These are phyloP conservation scores for Sporormia fimetaria DNA, from an alignment of 495 filamentous ascomycete species.

Conservation along the genomic window DNA sequence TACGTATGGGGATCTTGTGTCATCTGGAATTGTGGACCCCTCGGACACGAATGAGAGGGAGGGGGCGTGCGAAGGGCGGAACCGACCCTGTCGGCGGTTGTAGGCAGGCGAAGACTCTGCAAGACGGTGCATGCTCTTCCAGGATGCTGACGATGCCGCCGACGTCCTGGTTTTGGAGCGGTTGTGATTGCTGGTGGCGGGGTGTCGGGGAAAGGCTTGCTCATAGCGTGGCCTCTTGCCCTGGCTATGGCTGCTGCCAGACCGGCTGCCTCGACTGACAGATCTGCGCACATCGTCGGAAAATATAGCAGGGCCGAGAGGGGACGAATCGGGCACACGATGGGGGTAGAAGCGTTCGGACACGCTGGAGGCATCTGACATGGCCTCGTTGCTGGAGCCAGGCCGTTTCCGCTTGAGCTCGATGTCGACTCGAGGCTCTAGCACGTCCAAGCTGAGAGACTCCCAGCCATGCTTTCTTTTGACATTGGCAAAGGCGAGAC, in stretches of 20 bases:
- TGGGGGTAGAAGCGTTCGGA: conserved; percentile 44
- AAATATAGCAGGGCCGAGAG: conserved; percentile 54
- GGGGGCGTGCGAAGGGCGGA: conserved; percentile 46
- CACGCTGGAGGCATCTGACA: conserved; percentile 71
- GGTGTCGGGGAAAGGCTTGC: conserved; percentile 31
- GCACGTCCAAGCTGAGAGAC: conserved; percentile 59
- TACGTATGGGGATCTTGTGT: conserved; percentile 49
- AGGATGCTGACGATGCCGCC: conserved; percentile 51
- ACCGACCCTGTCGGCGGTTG: conserved; percentile 50
- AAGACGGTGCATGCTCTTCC: conserved; percentile 62
- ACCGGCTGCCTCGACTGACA: conserved; percentile 42
- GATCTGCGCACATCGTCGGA: conserved; percentile 52
- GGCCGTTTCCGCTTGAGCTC: conserved; percentile 55
- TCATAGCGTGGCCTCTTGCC: conserved; percentile 43
- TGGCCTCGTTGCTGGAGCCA: conserved; percentile 48
- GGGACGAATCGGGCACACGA: conserved; percentile 49
- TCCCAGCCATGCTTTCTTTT: conserved; percentile 89
- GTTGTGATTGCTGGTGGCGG: conserved; percentile 39
- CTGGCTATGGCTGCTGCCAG: conserved; percentile 40
- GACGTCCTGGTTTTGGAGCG: conserved; percentile 60
- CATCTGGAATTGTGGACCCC: conserved; percentile 50
- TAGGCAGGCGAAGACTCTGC: conserved; percentile 76
- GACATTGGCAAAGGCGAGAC: conserved; percentile 87
- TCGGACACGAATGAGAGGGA: conserved; percentile 62
- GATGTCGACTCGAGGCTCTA: conserved; percentile 64